phyloP scores from a whole-genome alignment of 208 protist genomes.

The Entamoeba histolytica region DNA sequence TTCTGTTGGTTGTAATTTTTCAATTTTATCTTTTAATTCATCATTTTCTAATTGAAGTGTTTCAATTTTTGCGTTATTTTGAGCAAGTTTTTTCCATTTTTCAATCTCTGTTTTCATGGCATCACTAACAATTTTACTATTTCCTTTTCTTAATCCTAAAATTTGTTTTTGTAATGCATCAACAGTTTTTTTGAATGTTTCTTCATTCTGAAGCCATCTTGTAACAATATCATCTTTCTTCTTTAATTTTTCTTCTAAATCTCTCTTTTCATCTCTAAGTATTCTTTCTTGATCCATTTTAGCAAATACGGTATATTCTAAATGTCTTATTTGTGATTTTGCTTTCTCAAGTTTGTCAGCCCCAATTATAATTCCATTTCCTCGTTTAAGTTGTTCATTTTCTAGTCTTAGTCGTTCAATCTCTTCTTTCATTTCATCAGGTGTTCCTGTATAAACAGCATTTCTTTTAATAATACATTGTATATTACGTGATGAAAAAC shows the following conservation, averaged over 20 bases:
- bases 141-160: neutral
- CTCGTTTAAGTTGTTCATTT: neutral
- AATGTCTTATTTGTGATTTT: neutral
- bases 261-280: neutral
- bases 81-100: neutral
- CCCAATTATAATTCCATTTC: neutral
- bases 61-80: neutral
- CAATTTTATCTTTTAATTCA: neutral
- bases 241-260: neutral
- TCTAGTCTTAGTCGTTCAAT: neutral
- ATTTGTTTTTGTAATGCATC: neutral
- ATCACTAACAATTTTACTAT: neutral
- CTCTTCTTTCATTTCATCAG: neutral
- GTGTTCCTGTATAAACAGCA: neutral
- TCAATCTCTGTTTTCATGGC: neutral
- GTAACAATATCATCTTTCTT: neutral
- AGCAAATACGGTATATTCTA: neutral
- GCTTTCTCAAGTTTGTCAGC: neutral
- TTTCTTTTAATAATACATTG: neutral
- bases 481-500: neutral
- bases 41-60: neutral
- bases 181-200: neutral
- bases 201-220: neutral
- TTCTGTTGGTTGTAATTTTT: neutral
- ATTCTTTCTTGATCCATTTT: neutral